These are phyloP conservation scores for Sodiomyces alkalinus DNA, from an alignment of 2,329 filamentous ascomycete genomes.

Conservation along the genomic window DNA sequence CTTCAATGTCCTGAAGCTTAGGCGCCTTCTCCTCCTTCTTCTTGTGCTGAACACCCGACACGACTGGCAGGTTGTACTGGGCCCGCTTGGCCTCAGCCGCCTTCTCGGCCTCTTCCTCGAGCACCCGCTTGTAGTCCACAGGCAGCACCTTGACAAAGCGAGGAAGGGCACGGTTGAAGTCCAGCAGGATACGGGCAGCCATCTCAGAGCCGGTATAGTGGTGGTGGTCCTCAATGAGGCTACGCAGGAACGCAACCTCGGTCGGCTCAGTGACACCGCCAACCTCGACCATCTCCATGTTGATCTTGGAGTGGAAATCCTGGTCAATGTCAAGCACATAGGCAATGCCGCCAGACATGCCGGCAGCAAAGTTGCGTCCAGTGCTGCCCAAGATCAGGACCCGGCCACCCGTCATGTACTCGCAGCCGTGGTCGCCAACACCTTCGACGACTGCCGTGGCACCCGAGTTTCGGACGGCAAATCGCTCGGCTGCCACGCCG, in stretches of 20 bases:
- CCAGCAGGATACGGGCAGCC: conserved; percentile 81
- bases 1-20: conserved; percentile 71
- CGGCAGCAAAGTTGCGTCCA: conserved; percentile 92
- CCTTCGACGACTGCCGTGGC: conserved; percentile 93
- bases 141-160: conserved; percentile 90
- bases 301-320: conserved; percentile 87
- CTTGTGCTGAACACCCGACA: conserved; percentile 53
- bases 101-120: conserved; percentile 74
- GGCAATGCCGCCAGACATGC: conserved; percentile 96
- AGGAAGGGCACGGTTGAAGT: conserved; percentile 81
- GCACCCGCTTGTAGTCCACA: conserved; percentile 88
- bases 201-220: conserved; percentile 96
- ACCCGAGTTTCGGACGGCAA: conserved; percentile 92
- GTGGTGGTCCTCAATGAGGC: conserved; percentile 90
- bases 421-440: conserved; percentile 88
- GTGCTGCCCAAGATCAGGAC: conserved; percentile 75
- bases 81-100: conserved; percentile 72
- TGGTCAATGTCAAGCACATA: conserved; percentile 83
- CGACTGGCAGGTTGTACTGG: conserved; percentile 64
- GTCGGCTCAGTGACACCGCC: conserved; percentile 67
- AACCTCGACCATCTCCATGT: conserved; percentile 94
- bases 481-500: conserved; percentile 88
- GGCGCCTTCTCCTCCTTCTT: conserved; percentile 56
- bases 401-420: conserved; percentile 98
- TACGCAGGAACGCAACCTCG: conserved; percentile 81